Percentiles rank a stretch among this genome's conserved stretches.
Conservation (phyloP, 805 yeast genomes). For the Suhomyces canberraensis region DNA sequence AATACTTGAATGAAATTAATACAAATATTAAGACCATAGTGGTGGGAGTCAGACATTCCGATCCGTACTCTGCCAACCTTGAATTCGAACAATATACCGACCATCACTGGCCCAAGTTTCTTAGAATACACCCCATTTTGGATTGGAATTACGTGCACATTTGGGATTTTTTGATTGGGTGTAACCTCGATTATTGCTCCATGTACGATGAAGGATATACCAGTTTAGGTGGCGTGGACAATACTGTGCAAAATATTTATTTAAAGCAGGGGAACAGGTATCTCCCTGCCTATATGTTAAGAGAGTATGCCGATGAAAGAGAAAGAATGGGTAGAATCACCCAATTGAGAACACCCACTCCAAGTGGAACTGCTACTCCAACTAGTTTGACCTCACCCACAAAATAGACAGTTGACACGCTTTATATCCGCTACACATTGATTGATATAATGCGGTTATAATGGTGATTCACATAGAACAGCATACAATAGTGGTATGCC, state of each 20-base stretch:
- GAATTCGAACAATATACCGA: constrained; percentile 71
- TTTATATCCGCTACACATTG: too few relatives aligned
- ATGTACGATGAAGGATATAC: constrained; percentile 86
- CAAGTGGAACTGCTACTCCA: too few relatives aligned
- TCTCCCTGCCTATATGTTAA: constrained; percentile 57
- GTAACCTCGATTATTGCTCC: constrained; percentile 64
- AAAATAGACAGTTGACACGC: too few relatives aligned
- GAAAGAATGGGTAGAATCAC: constrained; percentile 38
- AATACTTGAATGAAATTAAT: constrained; percentile 49
- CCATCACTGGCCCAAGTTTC: constrained; percentile 85
- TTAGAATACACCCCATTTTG: constrained; percentile 81
- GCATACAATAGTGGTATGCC: too few relatives aligned
- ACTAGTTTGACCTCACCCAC: too few relatives aligned
- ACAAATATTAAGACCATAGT: constrained; percentile 66
- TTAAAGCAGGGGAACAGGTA: constrained; percentile 25
- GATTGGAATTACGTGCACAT: constrained; percentile 83
- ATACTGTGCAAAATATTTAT: constrained; percentile 72
- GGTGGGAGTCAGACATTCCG: constrained; percentile 85
- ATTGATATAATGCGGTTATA: too few relatives aligned
- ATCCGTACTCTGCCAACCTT: constrained; percentile 72
- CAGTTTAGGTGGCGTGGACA: constrained; percentile 75
- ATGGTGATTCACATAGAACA: too few relatives aligned
- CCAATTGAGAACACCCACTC: too few relatives aligned
- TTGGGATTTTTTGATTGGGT: constrained; percentile 73
- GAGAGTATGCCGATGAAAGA: constrained; percentile 59